These are phyloP conservation scores for Stagonosporopsis chrysanthemi DNA, from an alignment of 2,329 filamentous ascomycete species.

Conservation along the genomic window DNA sequence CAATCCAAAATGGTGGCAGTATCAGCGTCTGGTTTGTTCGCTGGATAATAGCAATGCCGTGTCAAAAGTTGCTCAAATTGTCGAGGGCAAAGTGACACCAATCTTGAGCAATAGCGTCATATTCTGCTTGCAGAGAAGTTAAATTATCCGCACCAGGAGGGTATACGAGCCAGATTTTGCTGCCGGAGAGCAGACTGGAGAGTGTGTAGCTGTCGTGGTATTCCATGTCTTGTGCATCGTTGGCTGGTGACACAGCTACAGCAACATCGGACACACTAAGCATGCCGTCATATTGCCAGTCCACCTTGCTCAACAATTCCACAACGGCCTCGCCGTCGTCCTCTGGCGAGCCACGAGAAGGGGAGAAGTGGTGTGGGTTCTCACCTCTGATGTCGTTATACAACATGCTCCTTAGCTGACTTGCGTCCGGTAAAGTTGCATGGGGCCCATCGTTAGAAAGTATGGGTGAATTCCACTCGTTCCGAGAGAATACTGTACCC, in stretches of 20 bases:
- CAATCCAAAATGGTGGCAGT: constrained; percentile 22
- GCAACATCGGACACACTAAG: constrained; percentile 10
- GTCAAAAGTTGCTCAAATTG: background rate
- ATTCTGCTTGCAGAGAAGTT: background rate
- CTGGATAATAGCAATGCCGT: constrained; percentile 26
- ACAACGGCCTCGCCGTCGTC: constrained; percentile 10
- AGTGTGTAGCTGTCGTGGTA: constrained; percentile 16
- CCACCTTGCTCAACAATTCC: constrained; percentile 9
- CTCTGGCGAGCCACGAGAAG: constrained; percentile 9
- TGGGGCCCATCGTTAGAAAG: constrained; percentile 4
- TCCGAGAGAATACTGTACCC: constrained; percentile 1
- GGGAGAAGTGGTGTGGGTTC: constrained; percentile 17
- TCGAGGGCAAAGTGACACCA: background rate
- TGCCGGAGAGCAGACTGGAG: constrained; percentile 19
- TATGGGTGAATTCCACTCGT: constrained; percentile 12
- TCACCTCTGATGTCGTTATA: constrained; percentile 13
- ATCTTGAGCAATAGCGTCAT: background rate
- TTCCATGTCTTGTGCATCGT: constrained; percentile 19
- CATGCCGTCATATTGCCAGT: constrained; percentile 12
- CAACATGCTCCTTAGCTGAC: constrained; percentile 10
- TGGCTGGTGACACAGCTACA: constrained; percentile 13
- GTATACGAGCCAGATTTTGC: constrained; percentile 20
- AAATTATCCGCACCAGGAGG: constrained; percentile 12
- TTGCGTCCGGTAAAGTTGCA: background rate
- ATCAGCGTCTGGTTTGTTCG: constrained; percentile 15